Conservation (phyloP, 768 basidiomycete species). For the Dioszegia crocea region DNA sequence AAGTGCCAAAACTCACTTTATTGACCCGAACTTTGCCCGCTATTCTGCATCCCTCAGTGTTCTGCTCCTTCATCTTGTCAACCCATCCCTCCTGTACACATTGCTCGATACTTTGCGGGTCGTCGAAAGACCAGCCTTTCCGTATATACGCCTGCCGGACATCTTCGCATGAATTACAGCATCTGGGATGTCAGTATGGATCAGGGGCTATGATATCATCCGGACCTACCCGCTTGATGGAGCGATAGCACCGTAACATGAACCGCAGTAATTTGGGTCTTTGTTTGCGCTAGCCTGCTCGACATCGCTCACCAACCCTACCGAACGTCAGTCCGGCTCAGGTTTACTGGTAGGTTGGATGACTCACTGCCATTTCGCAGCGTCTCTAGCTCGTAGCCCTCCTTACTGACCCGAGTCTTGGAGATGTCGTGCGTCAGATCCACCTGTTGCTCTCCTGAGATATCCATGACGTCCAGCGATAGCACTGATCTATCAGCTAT, state of each 20-base stretch:
- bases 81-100: conserved; percentile 92
- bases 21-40: conserved; percentile 88
- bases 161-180: conserved; percentile 94
- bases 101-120: conserved; percentile 91
- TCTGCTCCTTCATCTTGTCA: conserved; percentile 85
- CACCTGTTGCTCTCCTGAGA: conserved; percentile 89
- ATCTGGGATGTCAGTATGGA: conserved; percentile 67
- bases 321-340: background rate
- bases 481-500: conserved; percentile 60
- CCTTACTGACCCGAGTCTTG: conserved; percentile 68
- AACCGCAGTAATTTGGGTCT: conserved; percentile 72
- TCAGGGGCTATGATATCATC: too few relatives aligned
- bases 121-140: conserved; percentile 91
- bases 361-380: conserved; percentile 36
- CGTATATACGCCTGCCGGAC: conserved; percentile 84
- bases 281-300: conserved; percentile 53
- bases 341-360: background rate
- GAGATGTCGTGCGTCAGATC: conserved; percentile 80
- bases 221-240: conserved; percentile 35
- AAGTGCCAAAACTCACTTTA: conserved; percentile 63
- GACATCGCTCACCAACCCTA: conserved; percentile 77
- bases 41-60: conserved; percentile 90
- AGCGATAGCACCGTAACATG: conserved; percentile 78
- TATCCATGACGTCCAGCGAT: conserved; percentile 96
- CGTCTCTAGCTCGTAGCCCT: conserved; percentile 57